Conservation (phyloP, 129 eudicot species). For the Deinandra increscens region DNA sequence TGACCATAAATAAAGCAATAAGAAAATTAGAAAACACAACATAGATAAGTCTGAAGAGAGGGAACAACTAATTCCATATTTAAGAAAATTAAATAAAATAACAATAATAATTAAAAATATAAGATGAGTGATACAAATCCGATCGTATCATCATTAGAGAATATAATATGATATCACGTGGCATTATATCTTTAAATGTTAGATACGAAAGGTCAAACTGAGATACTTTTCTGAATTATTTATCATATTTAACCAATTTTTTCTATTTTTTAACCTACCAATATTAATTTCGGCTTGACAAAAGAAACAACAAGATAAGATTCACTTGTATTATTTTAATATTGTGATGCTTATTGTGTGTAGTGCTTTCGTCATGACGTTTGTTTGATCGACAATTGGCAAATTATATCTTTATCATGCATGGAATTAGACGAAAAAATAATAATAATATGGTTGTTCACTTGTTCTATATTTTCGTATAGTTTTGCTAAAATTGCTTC, state of each 20-base stretch:
- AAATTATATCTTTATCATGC: background rate
- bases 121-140: background rate
- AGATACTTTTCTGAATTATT: conserved; percentile 5
- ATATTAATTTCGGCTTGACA: conserved; percentile 14
- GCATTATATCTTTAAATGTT: background rate
- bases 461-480: no score
- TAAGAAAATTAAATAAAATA: background rate
- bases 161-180: conserved; percentile 12
- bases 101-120: background rate
- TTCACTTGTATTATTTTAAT: background rate
- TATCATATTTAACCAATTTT: background rate
- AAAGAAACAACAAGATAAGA: background rate
- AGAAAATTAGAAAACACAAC: background rate
- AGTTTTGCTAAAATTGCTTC: no score
- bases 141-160: conserved; percentile 7
- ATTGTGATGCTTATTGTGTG: conserved; percentile 8
- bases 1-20: background rate
- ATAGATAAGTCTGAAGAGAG: conserved; percentile 9
- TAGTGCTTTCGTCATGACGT: conserved; percentile 16
- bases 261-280: conserved; percentile 16
- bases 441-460: no score
- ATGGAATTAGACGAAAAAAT: no score
- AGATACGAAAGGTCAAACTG: background rate
- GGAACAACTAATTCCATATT: conserved; percentile 10
- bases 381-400: background rate